A percentile compares a stretch with the other conserved stretches of the same genome.
Evolutionary conservation across 2,329 filamentous ascomycete species (phyloP).

Genomic region (Pestalotiopsis sp.): DNA sequence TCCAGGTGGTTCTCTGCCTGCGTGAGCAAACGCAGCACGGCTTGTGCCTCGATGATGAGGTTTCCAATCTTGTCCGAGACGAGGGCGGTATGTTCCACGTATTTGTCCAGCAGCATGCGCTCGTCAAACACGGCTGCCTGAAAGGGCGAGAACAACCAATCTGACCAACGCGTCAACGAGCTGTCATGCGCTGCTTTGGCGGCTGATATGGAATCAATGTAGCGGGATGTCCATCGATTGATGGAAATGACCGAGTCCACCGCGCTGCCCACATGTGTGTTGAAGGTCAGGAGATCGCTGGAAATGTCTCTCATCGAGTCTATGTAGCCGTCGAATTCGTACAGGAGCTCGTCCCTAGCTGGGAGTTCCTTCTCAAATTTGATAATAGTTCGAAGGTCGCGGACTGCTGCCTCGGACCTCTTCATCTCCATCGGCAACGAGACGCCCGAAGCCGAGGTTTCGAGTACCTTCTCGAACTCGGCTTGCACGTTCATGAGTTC

Average conservation of each 20-base stretch:
- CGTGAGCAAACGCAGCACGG: slow-evolving; percentile 65
- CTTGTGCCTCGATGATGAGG: slow-evolving; percentile 72
- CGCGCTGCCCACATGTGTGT: slow-evolving; percentile 72
- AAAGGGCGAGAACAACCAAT: slow-evolving; percentile 63
- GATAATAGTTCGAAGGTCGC: slow-evolving; percentile 74
- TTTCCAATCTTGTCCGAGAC: slow-evolving; percentile 70
- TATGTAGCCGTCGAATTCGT: slow-evolving; percentile 78
- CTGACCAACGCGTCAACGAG: slow-evolving; percentile 39
- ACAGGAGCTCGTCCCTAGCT: slow-evolving; percentile 69
- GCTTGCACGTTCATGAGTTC: slow-evolving; percentile 74
- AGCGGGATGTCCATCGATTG: slow-evolving; percentile 74
- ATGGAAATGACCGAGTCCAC: slow-evolving; percentile 76
- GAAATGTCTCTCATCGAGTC: slow-evolving; percentile 67
- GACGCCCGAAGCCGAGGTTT: slow-evolving; percentile 66
- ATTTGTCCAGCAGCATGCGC: slow-evolving; percentile 69
- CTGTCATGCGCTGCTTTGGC: slow-evolving; percentile 32
- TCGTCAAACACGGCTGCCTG: slow-evolving; percentile 62
- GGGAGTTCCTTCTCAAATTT: slow-evolving; percentile 66
- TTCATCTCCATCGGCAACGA: slow-evolving; percentile 80
- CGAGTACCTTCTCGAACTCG: slow-evolving; percentile 76
- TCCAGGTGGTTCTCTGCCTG: slow-evolving; percentile 71
- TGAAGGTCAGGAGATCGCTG: slow-evolving; percentile 72
- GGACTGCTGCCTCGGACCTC: slow-evolving; percentile 71
- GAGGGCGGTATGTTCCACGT: slow-evolving; percentile 70
- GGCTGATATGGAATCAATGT: slow-evolving; percentile 63